phyloP scores from a whole-genome alignment of 1,284 basidiomycete genomes.

The Rhodotorula sp. region DNA sequence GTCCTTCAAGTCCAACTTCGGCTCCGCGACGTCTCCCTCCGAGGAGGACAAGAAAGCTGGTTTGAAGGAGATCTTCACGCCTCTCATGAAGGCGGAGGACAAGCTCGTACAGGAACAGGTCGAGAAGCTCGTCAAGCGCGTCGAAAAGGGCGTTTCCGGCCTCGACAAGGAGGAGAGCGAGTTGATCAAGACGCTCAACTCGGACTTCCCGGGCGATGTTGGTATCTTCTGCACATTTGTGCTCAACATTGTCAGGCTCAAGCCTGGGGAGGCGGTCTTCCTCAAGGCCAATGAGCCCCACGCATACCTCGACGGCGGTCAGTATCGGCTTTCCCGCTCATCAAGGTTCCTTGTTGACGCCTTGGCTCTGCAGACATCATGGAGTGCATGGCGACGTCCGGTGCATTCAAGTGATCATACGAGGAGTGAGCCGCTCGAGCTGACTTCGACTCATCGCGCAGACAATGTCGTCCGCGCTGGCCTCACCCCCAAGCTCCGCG shows the following conservation, averaged over 20 bases:
- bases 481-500: conserved; percentile 92
- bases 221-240: conserved; percentile 90
- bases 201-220: conserved; percentile 89
- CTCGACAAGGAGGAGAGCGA: conserved; percentile 53
- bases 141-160: conserved; percentile 51
- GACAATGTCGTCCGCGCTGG: conserved; percentile 99
- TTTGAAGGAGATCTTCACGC: conserved; percentile 71
- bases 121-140: conserved; percentile 61
- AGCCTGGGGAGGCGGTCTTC: conserved; percentile 87
- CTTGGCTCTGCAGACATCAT: conserved; percentile 69
- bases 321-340: conserved; percentile 28
- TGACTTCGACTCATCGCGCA: neutral
- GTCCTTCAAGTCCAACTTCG: conserved; percentile 55
- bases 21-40: conserved; percentile 48
- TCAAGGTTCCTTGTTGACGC: neutral
- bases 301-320: conserved; percentile 89
- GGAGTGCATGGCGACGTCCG: conserved; percentile 94
- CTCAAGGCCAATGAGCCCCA: conserved; percentile 95
- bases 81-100: conserved; percentile 72
- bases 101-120: conserved; percentile 59
- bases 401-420: neutral
- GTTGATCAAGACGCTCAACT: conserved; percentile 68
- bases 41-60: conserved; percentile 57
- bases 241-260: conserved; percentile 78
- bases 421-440: neutral